Conservation (phyloP, 1,139 yeast species). For the Zygosaccharomyces pseudobailii region DNA sequence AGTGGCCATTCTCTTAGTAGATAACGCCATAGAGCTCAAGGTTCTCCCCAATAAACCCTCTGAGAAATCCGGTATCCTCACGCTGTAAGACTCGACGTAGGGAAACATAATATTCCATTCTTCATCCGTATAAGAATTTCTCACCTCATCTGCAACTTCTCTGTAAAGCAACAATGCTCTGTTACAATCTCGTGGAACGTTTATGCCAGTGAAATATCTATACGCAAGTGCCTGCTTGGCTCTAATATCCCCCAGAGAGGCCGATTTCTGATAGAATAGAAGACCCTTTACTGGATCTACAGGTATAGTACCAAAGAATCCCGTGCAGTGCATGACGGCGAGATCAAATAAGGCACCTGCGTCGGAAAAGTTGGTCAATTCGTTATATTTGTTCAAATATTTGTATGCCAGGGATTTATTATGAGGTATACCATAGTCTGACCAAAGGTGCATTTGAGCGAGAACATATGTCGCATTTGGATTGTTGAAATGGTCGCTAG, state of each 20-base stretch:
- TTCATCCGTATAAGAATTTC: constrained; percentile 35
- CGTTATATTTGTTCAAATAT: constrained; percentile 51
- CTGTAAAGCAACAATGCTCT: constrained; percentile 59
- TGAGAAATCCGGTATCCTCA: constrained; percentile 56
- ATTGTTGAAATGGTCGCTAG: constrained; percentile 35
- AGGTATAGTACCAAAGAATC: constrained; percentile 68
- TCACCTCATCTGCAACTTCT: constrained; percentile 46
- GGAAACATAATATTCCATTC: constrained; percentile 42
- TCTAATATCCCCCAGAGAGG: constrained; percentile 58
- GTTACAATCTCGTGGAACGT: constrained; percentile 51
- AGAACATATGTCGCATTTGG: constrained; percentile 39
- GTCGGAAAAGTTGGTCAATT: constrained; percentile 38
- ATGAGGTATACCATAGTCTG: constrained; percentile 58
- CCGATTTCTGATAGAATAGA: constrained; percentile 66
- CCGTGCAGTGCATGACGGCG: constrained; percentile 76
- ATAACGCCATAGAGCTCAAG: constrained; percentile 16
- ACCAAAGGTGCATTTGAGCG: constrained; percentile 57
- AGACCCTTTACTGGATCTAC: constrained; percentile 62
- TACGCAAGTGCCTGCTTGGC: constrained; percentile 75
- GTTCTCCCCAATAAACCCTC: constrained; percentile 43
- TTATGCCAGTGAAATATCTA: constrained; percentile 57
- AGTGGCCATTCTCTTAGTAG: constrained; percentile 23
- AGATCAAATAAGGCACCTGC: constrained; percentile 74
- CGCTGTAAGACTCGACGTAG: constrained; percentile 41
- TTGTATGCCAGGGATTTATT: constrained; percentile 52